Evolutionary conservation across 2,329 filamentous ascomycete species (phyloP), one percentile per base, ranked within the genome.

Genomic region (Aureobasidium sp.): DNA sequence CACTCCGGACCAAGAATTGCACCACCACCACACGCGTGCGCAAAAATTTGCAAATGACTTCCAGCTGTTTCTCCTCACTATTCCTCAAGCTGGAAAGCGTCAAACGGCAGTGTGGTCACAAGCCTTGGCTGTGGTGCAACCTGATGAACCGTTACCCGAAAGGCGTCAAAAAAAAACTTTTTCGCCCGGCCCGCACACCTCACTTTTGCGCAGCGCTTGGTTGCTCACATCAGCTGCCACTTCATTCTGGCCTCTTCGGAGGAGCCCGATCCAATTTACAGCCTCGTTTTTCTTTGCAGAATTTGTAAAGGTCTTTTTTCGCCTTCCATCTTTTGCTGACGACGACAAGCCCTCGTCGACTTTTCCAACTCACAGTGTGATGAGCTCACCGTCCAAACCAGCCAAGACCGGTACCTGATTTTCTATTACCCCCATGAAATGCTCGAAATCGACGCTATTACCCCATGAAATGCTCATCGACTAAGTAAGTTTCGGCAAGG

Each of bases 101-200:
- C 34, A 58, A 58, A 44, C 42, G 55, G 42, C 25, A 47, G 48
- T 36, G 53, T 58, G 55, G 48, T 58, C 55, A 58, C 31, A 37
- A 20, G 55, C 42, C 53, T 57, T 57, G 53, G 53, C 53, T 29
- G 2, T 25, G 53, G 27, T 37, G 37, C 25, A 31, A 56, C 39
- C 52, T 56, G 39, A 57, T 57, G 53, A 57, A 57, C 29, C 53
- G 53, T 57, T 57, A 37, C 53, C 53, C 53, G 53, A 44, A 56
- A 45, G 52, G 41, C 52, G 39, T 56, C 15, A 25, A 29, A 34
- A 37, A 37, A 58, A 58, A 47, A 41, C 47, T 47, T 58, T 58
- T 57, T 57, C 42, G 31, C 31, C 31, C 31, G 31, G 31, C 31
- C 31, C 31, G 31, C 37, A 11, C n/a, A 11, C n/a, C 6, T 31